phyloP scores from a whole-genome alignment of 2,329 filamentous ascomycete genomes.

The Cladophialophora chaetospira region DNA sequence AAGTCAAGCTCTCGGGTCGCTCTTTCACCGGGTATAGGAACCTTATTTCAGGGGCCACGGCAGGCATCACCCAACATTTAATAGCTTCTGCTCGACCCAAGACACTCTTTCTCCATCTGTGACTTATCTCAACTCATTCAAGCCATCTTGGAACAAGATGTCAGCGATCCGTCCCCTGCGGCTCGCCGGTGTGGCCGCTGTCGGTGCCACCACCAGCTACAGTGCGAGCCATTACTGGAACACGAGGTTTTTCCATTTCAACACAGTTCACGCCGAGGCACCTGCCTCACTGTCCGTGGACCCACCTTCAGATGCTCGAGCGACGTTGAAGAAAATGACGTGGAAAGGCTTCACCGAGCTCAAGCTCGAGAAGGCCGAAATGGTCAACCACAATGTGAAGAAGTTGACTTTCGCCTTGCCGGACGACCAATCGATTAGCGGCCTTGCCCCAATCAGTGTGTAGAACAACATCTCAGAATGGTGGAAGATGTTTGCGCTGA shows the following conservation, averaged over 20 bases:
- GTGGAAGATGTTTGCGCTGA: conserved; percentile 4
- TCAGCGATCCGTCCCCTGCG: conserved; percentile 18
- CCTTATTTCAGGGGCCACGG: background rate
- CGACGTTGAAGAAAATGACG: conserved; percentile 31
- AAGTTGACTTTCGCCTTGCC: conserved; percentile 59
- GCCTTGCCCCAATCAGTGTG: conserved; percentile 42
- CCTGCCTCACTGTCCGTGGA: no score
- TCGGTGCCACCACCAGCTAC: conserved; percentile 25
- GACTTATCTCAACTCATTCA: background rate
- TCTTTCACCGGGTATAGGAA: background rate
- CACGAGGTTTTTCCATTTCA: conserved; percentile 25
- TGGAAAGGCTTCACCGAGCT: conserved; percentile 49
- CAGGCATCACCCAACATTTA: background rate
- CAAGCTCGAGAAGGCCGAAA: conserved; percentile 54
- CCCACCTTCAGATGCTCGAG: conserved; percentile 32
- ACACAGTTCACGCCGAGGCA: conserved; percentile 31
- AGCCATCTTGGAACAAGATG: conserved; percentile 10
- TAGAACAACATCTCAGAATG: background rate
- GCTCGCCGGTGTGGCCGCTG: conserved; percentile 19
- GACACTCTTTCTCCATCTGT: no score
- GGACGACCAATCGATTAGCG: conserved; percentile 49
- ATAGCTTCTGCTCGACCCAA: background rate
- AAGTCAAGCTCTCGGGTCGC: background rate
- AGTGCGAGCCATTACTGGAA: conserved; percentile 26
- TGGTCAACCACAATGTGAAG: conserved; percentile 63